phyloP scores from a whole-genome alignment of 208 protist genomes.

The Crithidia expoeki region DNA sequence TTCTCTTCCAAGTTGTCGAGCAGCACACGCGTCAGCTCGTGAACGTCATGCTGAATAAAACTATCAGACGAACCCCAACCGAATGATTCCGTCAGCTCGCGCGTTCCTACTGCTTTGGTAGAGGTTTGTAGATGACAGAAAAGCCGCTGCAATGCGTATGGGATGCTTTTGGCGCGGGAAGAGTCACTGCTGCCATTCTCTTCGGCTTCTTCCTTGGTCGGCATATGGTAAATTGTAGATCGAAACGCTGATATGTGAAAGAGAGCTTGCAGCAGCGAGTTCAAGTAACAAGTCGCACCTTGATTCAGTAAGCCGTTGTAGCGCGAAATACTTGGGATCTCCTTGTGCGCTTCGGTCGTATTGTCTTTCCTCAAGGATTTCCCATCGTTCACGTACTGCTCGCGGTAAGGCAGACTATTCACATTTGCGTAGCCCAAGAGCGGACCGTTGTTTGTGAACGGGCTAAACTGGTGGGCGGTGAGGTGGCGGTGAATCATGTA shows the following conservation, averaged over 20 bases:
- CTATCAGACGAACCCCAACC: conserved; percentile 89
- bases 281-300: conserved; percentile 93
- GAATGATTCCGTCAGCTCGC: conserved; percentile 92
- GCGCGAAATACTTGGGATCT: conserved; percentile 19
- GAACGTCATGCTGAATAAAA: conserved; percentile 94
- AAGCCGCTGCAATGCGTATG: conserved; percentile 88
- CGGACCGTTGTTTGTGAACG: conserved; percentile 38
- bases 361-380: conserved; percentile 13
- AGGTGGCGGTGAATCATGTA: conserved; percentile 80
- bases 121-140: conserved; percentile 89
- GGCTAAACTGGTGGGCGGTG: conserved; percentile 69
- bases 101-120: conserved; percentile 71
- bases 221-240: conserved; percentile 88
- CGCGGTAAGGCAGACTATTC: conserved; percentile 62
- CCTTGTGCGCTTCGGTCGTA: conserved; percentile 16
- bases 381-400: conserved; percentile 17
- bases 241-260: conserved; percentile 91
- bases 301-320: conserved; percentile 92
- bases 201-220: conserved; percentile 81
- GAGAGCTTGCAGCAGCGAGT: conserved; percentile 90
- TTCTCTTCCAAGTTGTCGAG: conserved; percentile 88
- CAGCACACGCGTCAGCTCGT: conserved; percentile 88
- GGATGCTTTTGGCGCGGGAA: conserved; percentile 71
- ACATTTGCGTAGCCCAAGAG: conserved; percentile 69
- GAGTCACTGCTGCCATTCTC: conserved; percentile 31